Percentiles rank a stretch among this genome's conserved stretches.
These are phyloP conservation scores for Puccinia triticina DNA, from an alignment of 1,284 basidiomycete genomes.

Conservation along the genomic window DNA sequence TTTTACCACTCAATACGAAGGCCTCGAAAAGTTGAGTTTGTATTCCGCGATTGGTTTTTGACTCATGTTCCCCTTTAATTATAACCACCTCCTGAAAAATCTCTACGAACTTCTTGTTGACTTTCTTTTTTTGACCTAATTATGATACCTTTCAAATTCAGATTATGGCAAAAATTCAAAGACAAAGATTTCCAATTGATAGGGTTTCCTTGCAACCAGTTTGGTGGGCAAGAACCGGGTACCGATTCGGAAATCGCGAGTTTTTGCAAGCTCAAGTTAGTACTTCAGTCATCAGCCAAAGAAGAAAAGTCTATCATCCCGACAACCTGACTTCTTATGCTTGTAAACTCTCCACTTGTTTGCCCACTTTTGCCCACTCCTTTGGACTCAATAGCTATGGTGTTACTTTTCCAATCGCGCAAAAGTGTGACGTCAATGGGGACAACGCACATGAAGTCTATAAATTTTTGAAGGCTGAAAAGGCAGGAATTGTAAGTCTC, in stretches of 20 bases:
- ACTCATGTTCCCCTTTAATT: too few species aligned
- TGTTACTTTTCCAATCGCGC: constrained; percentile 25
- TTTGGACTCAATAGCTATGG: constrained; percentile 35
- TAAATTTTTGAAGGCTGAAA: constrained; percentile 42
- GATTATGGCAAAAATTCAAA: constrained; percentile 47
- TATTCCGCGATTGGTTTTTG: neutral
- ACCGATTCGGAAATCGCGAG: constrained; percentile 35
- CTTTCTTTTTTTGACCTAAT: too few species aligned
- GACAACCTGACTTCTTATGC: too few species aligned
- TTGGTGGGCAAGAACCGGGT: constrained; percentile 45
- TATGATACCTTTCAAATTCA: neutral
- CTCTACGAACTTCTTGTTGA: neutral
- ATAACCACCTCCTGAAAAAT: neutral
- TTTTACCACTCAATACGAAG: constrained; percentile 42
- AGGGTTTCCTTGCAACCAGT: constrained; percentile 48
- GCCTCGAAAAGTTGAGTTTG: constrained; percentile 31
- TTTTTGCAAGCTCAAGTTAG: constrained; percentile 44
- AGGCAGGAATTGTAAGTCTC: constrained; percentile 33
- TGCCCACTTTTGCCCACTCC: neutral
- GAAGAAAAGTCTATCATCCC: neutral
- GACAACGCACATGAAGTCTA: constrained; percentile 18
- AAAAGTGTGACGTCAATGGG: constrained; percentile 50
- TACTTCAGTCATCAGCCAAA: neutral
- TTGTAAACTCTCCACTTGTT: neutral
- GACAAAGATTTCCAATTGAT: constrained; percentile 36